Evolutionary conservation across 1,139 yeast species (phyloP), one percentile per base, ranked within the genome.

Genomic region (Lodderomyces jiufengensis): DNA sequence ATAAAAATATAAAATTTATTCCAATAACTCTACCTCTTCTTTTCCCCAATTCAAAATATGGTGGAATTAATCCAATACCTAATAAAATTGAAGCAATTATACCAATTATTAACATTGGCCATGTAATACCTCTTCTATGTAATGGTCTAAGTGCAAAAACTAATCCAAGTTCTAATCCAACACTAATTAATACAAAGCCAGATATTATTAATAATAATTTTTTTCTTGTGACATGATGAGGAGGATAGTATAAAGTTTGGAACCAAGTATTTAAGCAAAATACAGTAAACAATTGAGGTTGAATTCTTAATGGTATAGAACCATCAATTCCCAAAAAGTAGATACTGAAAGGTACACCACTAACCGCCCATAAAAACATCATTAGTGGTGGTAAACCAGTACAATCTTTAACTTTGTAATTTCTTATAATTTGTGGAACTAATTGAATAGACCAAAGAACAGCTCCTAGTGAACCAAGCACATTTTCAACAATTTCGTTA

Each of bases 391-490:
- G 95, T 10, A 88, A 59, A 0, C 97, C 97, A 29, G 80, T 84
- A 44, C 95, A 84, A 52, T 85, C 76, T 50, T 88, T 87, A n/a
- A 71, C 71, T 38, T 68, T 66, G 61, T 73, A 86, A 55, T 90
- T 88, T 52, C 78, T 66, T 36, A 78, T 66, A 35, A 88, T 80
- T 56, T 88, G 97, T 2, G 97, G 97, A 2, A 86, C 70, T 46
- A 88, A 65, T 59, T 90, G 97, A 45, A 88, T 64, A 57, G 96
- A 88, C 96, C 97, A 90, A 43, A 85, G 71, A 4, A 88, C 77
- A 1, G 97, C 88, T 11, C 95, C 97, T 2, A 84, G 70, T 7
- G 95, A 86, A n/a, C 86, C 96, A 41, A 87, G 69, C 7, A 84
- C 88, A 36, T 85, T 86, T 18, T 85, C 78, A 2, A 86, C 86